Evolutionary conservation across 805 yeast species (phyloP).

Genomic region (Tetrapisispora taiwanensis): DNA sequence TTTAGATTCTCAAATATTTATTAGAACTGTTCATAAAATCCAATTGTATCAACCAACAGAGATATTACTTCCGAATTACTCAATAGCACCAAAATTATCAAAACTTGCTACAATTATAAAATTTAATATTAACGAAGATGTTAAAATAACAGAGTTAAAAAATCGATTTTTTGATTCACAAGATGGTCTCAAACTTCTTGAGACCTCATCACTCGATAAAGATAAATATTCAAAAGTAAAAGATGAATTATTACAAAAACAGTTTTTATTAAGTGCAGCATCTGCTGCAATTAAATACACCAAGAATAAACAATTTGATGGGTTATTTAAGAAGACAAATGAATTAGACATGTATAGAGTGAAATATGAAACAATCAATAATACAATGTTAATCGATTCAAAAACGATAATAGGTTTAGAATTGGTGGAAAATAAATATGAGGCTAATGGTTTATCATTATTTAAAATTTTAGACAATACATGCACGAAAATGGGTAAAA

Average conservation of each 20-base stretch:
- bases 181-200: conserved; percentile 19
- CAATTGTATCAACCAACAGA: conserved; percentile 30
- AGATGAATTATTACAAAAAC: conserved; percentile 23
- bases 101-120: conserved; percentile 31
- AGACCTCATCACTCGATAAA: conserved; percentile 12
- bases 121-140: conserved; percentile 22
- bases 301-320: conserved; percentile 4
- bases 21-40: conserved; percentile 35
- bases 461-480: conserved; percentile 33
- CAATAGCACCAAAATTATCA: conserved; percentile 20
- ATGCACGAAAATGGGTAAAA: conserved; percentile 37
- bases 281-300: conserved; percentile 27
- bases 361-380: conserved; percentile 31
- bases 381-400: conserved; percentile 36
- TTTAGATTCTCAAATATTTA: conserved; percentile 38
- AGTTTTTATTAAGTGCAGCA: conserved; percentile 27
- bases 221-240: background rate
- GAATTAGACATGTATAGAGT: conserved; percentile 29
- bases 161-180: conserved; percentile 19
- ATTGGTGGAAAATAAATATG: conserved; percentile 28
- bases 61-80: conserved; percentile 28
- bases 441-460: conserved; percentile 26
- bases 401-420: conserved; percentile 33
- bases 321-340: conserved; percentile 7
- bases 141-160: conserved; percentile 20